Conservation (phyloP, 1,284 basidiomycete genomes). For the Ganoderma lucidum region DNA sequence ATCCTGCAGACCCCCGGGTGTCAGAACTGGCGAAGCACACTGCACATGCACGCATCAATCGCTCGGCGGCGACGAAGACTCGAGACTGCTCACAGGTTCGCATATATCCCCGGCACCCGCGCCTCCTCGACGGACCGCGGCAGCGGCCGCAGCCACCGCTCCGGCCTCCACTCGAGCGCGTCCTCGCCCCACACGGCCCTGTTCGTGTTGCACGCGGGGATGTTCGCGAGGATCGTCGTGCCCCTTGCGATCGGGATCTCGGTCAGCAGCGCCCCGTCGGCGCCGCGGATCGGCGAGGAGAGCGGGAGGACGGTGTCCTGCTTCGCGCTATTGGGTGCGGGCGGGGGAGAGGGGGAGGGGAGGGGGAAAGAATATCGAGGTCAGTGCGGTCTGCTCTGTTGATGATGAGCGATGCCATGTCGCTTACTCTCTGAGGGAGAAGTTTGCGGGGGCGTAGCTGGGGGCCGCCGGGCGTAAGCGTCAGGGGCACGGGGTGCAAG, state of each 20-base stretch:
- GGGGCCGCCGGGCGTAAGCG: too few relatives aligned
- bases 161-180: conserved; percentile 56
- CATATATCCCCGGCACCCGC: conserved; percentile 37
- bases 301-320: conserved; percentile 36
- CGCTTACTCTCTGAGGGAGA: too few relatives aligned
- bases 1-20: conserved; percentile 4
- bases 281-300: conserved; percentile 34
- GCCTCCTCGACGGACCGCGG: conserved; percentile 34
- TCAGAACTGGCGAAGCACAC: neutral
- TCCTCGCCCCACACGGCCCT: conserved; percentile 65
- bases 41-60: too few relatives aligned
- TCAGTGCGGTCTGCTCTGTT: too few relatives aligned
- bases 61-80: neutral
- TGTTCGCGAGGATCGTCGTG: conserved; percentile 54
- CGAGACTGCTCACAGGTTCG: conserved; percentile 35
- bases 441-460: too few relatives aligned
- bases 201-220: conserved; percentile 53
- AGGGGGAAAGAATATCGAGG: too few relatives aligned
- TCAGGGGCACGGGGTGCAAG: too few relatives aligned
- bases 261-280: conserved; percentile 44
- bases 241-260: conserved; percentile 53
- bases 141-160: conserved; percentile 40
- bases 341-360: too few relatives aligned
- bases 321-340: conserved; percentile 18
- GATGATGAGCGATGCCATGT: too few relatives aligned